Percentiles rank a stretch among this genome's conserved stretches.
phyloP scores from a whole-genome alignment of 345 rosid species.

The Physaria fendleri region DNA sequence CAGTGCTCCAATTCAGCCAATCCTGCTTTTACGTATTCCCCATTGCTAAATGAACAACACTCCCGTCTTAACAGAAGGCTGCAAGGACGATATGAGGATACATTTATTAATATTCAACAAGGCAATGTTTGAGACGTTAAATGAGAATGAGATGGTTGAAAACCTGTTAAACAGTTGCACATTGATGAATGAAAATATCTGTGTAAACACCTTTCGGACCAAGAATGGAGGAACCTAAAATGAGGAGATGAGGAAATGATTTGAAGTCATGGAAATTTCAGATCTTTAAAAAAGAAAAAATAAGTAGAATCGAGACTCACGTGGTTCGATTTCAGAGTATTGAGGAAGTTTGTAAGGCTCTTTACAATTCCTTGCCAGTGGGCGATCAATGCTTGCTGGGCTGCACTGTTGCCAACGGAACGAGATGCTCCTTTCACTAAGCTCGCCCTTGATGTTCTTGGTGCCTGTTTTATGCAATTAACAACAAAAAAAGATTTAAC shows the following conservation, averaged over 20 bases:
- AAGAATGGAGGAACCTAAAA: conserved; percentile 78
- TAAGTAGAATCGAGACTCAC: conserved; percentile 40
- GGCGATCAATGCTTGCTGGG: conserved; percentile 84
- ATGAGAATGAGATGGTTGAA: neutral
- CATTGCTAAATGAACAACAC: conserved; percentile 88
- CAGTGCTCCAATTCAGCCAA: conserved; percentile 79
- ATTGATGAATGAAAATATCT: conserved; percentile 86
- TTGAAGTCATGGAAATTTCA: neutral
- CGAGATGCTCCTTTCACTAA: conserved; percentile 84
- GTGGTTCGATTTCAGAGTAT: conserved; percentile 64
- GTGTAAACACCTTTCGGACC: conserved; percentile 81
- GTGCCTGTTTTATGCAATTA: conserved; percentile 46
- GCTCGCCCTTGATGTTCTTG: conserved; percentile 95
- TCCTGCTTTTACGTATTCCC: conserved; percentile 86
- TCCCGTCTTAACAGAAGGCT: conserved; percentile 76
- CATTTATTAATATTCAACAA: neutral
- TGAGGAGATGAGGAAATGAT: neutral
- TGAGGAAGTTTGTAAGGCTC: conserved; percentile 82
- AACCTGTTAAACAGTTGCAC: conserved; percentile 90
- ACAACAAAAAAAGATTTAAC: neutral
- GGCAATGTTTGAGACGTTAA: neutral
- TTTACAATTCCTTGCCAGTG: conserved; percentile 97
- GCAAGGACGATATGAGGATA: conserved; percentile 14
- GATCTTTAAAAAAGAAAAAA: neutral
- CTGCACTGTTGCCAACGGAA: conserved; percentile 65